Evolutionary conservation across 352 stramenopile species (phyloP), one percentile per base, ranked within the genome.

Genomic region (Ophiocytium majus): DNA sequence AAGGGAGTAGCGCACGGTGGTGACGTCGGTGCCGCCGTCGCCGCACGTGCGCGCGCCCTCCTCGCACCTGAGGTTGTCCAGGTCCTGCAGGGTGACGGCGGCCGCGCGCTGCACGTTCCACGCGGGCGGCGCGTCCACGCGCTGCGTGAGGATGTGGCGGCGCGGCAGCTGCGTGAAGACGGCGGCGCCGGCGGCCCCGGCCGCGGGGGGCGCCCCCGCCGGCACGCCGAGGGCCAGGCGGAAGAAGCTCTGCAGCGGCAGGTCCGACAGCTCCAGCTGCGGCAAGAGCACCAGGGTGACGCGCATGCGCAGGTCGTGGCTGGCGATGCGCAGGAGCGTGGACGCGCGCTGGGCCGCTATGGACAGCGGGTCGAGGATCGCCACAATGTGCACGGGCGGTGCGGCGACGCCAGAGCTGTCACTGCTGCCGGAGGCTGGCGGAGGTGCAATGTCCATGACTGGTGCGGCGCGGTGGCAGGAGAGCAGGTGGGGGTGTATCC

Each of bases 161-260:
- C 94, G 91, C 0, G 95, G 94, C 17, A 98, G 86, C 64, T 91
- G 91, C 10, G 87, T 86, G 90, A 98, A 98, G 32, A 32, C 31
- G 5, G 83, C 83, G 63, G 36, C 34, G 10, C 76, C 76, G 10
- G 35, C 37, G 63, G 36, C 34, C 23, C 76, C 76, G 10, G 35
- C 37, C 23, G 83, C 57, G 86, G 80, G 37, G 89, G 83, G 19
- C 90, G 91, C 10, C 80, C 33, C 83, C 91, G 92, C 83, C 91
- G 43, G 93, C 49, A 93, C 90, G 49, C 95, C 76, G 10, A 91
- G 95, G 9, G 95, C 85, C 81, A 97, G 98, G 31, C 94, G 92
- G 85, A 98, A 98, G 89, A 97, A 98, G 9, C 92, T 93, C 88
- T 96, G 92, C 0, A 98, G 86, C 19, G 95, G 95, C 33, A 97